Percentiles rank a stretch among this genome's conserved stretches.
These are phyloP conservation scores for Tylopilus rubrobrunneus DNA, from an alignment of 768 basidiomycete genomes.

Conservation along the genomic window DNA sequence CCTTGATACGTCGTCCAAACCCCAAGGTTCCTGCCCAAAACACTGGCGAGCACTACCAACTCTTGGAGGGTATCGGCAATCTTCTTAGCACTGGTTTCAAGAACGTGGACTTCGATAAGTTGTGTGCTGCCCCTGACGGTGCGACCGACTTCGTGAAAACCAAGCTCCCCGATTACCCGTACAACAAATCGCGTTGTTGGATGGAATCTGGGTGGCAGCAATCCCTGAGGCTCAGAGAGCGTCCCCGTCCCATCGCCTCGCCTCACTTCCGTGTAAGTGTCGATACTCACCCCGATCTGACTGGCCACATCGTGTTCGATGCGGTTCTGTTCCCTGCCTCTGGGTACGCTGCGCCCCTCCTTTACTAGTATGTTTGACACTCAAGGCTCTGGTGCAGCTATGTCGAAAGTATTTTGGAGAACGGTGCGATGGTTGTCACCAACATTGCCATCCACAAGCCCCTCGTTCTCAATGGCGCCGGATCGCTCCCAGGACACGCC, in stretches of 20 bases:
- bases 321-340: conserved; percentile 46
- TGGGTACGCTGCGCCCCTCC: conserved; percentile 31
- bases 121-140: conserved; percentile 23
- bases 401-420: conserved; percentile 31
- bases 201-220: conserved; percentile 22
- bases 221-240: conserved; percentile 25
- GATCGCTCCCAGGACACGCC: conserved; percentile 17
- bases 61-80: conserved; percentile 31
- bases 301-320: conserved; percentile 42
- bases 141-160: conserved; percentile 19
- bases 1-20: conserved; percentile 31
- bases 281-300: conserved; percentile 34
- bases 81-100: conserved; percentile 29
- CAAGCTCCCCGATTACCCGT: conserved; percentile 29
- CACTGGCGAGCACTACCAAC: conserved; percentile 31
- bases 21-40: conserved; percentile 29
- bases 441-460: conserved; percentile 30
- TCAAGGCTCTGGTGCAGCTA: conserved; percentile 15
- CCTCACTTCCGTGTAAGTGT: conserved; percentile 33
- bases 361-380: background rate
- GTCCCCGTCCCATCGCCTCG: conserved; percentile 36
- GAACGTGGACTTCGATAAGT: conserved; percentile 26
- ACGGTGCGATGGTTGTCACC: conserved; percentile 28
- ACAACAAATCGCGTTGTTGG: conserved; percentile 27
- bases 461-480: conserved; percentile 21